Evolutionary conservation across 768 basidiomycete species (phyloP).

Genomic region (Mycena haematopus): DNA sequence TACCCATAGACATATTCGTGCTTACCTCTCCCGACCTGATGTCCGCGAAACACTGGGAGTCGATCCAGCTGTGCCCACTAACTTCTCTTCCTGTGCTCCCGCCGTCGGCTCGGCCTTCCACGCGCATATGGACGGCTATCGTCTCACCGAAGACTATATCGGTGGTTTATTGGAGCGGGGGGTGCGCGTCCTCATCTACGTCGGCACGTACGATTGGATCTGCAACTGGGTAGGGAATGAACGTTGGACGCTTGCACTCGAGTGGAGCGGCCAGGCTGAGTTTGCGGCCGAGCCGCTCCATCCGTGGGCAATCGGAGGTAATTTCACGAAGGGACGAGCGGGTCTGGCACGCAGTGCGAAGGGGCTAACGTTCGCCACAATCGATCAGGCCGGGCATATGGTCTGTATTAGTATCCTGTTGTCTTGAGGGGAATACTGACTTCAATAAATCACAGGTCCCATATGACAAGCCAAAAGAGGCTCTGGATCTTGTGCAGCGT

Average conservation of each 20-base stretch:
- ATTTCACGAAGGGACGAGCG: constrained; percentile 16
- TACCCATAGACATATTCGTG: constrained; percentile 45
- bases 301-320: constrained; percentile 19
- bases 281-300: constrained; percentile 46
- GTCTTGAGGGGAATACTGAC: neutral
- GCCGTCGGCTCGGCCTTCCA: constrained; percentile 57
- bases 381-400: constrained; percentile 71
- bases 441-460: constrained; percentile 49
- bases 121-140: constrained; percentile 47
- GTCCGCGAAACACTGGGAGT: constrained; percentile 58
- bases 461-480: constrained; percentile 63
- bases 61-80: constrained; percentile 39
- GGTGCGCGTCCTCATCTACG: constrained; percentile 72
- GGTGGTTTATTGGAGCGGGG: constrained; percentile 76
- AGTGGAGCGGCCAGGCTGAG: constrained; percentile 70
- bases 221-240: constrained; percentile 82
- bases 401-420: constrained; percentile 42
- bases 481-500: constrained; percentile 52
- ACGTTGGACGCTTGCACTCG: constrained; percentile 69
- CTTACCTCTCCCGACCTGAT: constrained; percentile 57
- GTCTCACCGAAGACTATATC: constrained; percentile 62
- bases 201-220: constrained; percentile 75
- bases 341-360: constrained; percentile 26
- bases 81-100: constrained; percentile 49
- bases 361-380: constrained; percentile 18